phyloP scores from a whole-genome alignment of 2,329 filamentous ascomycete species.

The Fusarium graminum region DNA sequence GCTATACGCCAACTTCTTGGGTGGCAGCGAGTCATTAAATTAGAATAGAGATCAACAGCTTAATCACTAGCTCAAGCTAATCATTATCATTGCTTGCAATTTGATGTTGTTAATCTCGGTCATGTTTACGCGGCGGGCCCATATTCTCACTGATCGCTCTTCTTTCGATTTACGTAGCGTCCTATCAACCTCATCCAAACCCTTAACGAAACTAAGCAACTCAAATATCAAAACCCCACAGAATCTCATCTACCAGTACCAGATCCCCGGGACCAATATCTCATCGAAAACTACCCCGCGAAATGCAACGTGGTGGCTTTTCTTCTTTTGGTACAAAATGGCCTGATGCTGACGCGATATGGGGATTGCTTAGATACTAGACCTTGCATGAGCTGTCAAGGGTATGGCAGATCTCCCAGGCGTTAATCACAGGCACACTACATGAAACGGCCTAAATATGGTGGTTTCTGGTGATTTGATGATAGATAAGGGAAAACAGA shows the following conservation, averaged over 20 bases:
- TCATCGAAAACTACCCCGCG: conserved; percentile 42
- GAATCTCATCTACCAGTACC: conserved; percentile 8
- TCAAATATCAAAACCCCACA: conserved; percentile 23
- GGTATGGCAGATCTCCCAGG: not conserved
- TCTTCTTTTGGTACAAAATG: conserved; percentile 38
- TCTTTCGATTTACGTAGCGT: not conserved
- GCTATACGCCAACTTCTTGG: not conserved
- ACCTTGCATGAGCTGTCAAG: conserved; percentile 27
- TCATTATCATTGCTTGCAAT: not conserved
- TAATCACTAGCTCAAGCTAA: not conserved
- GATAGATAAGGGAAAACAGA: not conserved
- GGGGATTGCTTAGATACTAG: conserved; percentile 1
- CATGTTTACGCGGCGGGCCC: not conserved
- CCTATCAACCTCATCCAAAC: not conserved
- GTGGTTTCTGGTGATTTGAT: not conserved
- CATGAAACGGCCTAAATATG: not conserved
- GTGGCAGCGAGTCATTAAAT: not conserved
- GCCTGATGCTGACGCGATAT: conserved; percentile 45
- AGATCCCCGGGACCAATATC: conserved; percentile 13
- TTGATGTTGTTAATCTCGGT: not conserved
- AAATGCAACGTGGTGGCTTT: conserved; percentile 47
- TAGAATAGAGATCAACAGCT: not conserved
- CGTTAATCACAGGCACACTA: conserved; percentile 1
- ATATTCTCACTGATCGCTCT: not conserved
- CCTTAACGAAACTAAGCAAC: not conserved